Base-by-base conservation (phyloP, 306 rosid species). In the Citrullus colocynthis region DNA sequence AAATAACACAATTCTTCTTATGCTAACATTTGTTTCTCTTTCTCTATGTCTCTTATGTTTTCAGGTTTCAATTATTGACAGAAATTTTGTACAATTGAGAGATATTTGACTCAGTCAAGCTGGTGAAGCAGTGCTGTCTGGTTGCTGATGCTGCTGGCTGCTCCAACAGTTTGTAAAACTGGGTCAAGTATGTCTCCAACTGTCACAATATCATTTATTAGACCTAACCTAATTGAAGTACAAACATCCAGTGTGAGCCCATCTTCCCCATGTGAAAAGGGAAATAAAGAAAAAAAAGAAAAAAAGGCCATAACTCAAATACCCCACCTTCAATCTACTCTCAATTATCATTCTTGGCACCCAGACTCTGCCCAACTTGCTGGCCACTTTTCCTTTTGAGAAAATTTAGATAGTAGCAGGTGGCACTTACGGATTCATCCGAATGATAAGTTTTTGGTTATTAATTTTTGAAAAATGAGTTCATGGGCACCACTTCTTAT, bases 311-410 rank as follows among this genome's bases (percentile, higher is more conserved):
- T 16, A 30, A 73, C 77, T 73, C 18, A 30, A 55, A 32, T 49
- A 54, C 61, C 77, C 77, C 76, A 71, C 76, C 76, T 71, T 71
- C 76, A 71, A 44, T 44, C 76, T 45, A 69, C 75, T 66, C 74
- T 39, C 74, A 66, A 66, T 66, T 41, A 66, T 66, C 74, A 39
- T 9, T 41, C 32, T 44, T 39, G 74, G 32, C 74, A 41, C 32
- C 12, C 74, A 67, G 48, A 20, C 55, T 42, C 55, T 42, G 34
- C 74, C 54, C 3, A 67, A 42, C 74, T 42, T 67, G 54, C 54
- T 20, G 54, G 2, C 74, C 54, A 20, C 36, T 42, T 67, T 42
- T 42, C 9, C n/a, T 66, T 34, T 63, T 63, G 5, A 5, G 18
- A 67, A 67, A 67, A 41, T 41, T 39, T 4, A 9, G 20, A 9